Conservation (phyloP, 2,329 filamentous ascomycete genomes). For the Cladobotryum mycophilum region DNA sequence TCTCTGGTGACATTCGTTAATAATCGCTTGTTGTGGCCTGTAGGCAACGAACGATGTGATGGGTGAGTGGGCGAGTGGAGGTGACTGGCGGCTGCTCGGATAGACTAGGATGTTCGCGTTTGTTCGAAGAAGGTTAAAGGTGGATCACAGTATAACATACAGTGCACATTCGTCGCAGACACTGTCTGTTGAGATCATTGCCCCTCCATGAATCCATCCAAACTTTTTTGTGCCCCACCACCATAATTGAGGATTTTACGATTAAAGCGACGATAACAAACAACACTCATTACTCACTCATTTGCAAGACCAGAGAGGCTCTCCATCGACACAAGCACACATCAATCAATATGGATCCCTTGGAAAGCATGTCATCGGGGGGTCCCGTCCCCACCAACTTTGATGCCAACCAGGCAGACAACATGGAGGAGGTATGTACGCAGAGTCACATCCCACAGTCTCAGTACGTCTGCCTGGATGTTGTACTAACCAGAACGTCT, state of each 20-base stretch:
- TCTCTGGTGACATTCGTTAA: too few species aligned
- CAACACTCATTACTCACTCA: not conserved
- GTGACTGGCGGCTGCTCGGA: too few species aligned
- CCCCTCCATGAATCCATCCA: slow-evolving; percentile 7
- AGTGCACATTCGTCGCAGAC: not conserved
- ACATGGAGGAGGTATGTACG: slow-evolving; percentile 49
- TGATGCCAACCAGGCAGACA: slow-evolving; percentile 50
- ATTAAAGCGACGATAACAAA: not conserved
- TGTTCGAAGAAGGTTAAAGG: too few species aligned
- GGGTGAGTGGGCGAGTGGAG: too few species aligned
- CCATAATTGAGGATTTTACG: slow-evolving; percentile 12
- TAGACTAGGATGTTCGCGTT: too few species aligned
- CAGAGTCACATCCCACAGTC: not conserved
- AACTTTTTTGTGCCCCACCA: slow-evolving; percentile 4
- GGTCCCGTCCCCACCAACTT: slow-evolving; percentile 47
- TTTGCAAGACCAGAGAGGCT: not conserved
- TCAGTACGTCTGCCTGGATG: not conserved
- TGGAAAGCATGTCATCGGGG: slow-evolving; percentile 29
- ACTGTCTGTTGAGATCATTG: slow-evolving; percentile 11
- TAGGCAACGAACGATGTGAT: too few species aligned
- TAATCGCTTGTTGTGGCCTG: too few species aligned
- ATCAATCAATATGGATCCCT: slow-evolving; percentile 30
- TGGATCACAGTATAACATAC: not conserved
- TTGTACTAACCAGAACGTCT: not conserved
- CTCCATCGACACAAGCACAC: not conserved